phyloP scores from a whole-genome alignment of 306 rosid genomes.

The Benincasa hispida region DNA sequence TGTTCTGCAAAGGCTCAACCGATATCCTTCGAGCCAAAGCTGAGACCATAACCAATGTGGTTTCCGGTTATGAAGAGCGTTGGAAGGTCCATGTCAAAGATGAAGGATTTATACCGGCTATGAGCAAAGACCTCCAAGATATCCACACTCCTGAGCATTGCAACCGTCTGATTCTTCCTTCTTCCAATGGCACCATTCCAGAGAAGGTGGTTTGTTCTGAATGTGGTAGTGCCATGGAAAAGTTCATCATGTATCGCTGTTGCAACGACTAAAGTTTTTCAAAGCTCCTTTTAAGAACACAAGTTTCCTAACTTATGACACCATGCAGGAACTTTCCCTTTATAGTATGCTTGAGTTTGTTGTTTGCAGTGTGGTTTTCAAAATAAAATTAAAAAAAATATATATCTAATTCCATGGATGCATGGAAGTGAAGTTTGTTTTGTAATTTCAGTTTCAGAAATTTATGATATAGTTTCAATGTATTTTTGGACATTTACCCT shows the following conservation, averaged over 20 bases:
- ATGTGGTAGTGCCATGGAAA: constrained; percentile 78
- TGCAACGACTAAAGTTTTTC: constrained; percentile 13
- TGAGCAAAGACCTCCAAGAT: constrained; percentile 7
- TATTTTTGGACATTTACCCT: no score
- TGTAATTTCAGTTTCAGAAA: neutral
- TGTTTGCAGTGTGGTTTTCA: neutral
- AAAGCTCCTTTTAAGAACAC: no score
- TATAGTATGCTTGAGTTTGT: neutral
- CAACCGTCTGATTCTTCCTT: constrained; percentile 7
- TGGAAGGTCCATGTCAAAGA: constrained; percentile 23
- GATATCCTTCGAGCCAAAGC: constrained; percentile 31
- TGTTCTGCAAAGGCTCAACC: constrained; percentile 27
- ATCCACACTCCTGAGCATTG: constrained; percentile 14
- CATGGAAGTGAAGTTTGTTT: neutral
- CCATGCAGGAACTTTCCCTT: neutral
- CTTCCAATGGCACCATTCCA: constrained; percentile 33
- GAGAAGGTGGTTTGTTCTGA: constrained; percentile 66
- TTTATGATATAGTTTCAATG: no score
- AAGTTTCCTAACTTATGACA: no score
- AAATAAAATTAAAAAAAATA: neutral
- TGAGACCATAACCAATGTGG: constrained; percentile 2
- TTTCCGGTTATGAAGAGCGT: constrained; percentile 24
- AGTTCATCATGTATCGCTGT: constrained; percentile 80
- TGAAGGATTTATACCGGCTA: constrained; percentile 23
- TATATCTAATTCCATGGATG: neutral